Evolutionary conservation across 441 rosid genomes (phyloP), one percentile per base, ranked within the genome.

Genomic region (Jatropha multifida): DNA sequence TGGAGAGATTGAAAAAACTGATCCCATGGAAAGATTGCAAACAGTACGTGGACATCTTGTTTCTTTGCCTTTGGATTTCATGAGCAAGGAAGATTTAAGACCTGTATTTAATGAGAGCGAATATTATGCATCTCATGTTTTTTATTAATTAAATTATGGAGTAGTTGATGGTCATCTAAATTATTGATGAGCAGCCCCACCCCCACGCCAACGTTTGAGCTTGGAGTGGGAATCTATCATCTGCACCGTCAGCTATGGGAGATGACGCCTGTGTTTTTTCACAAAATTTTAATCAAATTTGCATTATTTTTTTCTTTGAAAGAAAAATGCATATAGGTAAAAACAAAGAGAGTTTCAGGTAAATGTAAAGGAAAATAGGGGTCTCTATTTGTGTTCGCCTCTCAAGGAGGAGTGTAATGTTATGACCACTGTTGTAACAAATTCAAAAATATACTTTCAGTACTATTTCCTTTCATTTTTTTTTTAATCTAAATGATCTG

Each of bases 101-200:
- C 99, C 98, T 0, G 92, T 93, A 63, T 97, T 94, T 77, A 97
- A 90, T 49, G 97, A 94, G 86, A 94, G 99, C 69, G 98, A 94
- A 83, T 97, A 88, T 80, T 96, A 96, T 76, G 98, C 98, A 20
- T 87, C 97, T 76, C 98, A 92, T 79, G 98, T 97, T 84, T 96
- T 96, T 76, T 89, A 94, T 76, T 96, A 81, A 88, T 20, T 6
- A 4, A 44, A 44, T 44, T 6, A 4, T 44, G 48, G 48, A 77
- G 8, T 59, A 73, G n/a, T 41, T 38, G 17, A 64, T 20, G 59
- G 66, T 78, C 32, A 58, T 60, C 55, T 65, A 4, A 60, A 49
- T 42, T 27, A 65, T 56, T 41, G 46, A n/a, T 49, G 55, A n/a
- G 17, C 44, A 61, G 4, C 14, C 32, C 26, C 65, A 44, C 10